These are phyloP conservation scores for Paecilomyces variotii DNA, from an alignment of 2,329 filamentous ascomycete species.

Conservation along the genomic window DNA sequence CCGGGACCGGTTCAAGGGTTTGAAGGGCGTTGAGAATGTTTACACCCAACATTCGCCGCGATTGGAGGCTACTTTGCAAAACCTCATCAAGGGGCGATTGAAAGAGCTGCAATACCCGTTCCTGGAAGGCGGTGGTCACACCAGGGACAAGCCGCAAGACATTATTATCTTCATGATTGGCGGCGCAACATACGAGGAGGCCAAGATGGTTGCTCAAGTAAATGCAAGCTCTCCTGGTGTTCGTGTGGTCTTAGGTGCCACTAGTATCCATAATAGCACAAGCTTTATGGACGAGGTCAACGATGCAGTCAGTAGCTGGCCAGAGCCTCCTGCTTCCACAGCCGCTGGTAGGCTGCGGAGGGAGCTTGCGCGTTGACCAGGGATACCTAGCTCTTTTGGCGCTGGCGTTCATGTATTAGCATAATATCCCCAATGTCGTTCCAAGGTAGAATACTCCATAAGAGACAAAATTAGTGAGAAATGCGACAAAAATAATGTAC, in stretches of 20 bases:
- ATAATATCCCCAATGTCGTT: not conserved
- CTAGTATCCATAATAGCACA: slow-evolving; percentile 76
- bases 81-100: slow-evolving; percentile 83
- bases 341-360: slow-evolving; percentile 55
- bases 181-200: slow-evolving; percentile 91
- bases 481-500: not conserved
- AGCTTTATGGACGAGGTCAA: slow-evolving; percentile 89
- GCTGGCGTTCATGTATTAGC: slow-evolving; percentile 6
- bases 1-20: slow-evolving; percentile 78
- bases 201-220: slow-evolving; percentile 89
- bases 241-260: slow-evolving; percentile 81
- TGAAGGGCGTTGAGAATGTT: slow-evolving; percentile 97
- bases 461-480: not conserved
- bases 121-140: slow-evolving; percentile 77
- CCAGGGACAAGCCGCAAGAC: slow-evolving; percentile 92
- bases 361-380: slow-evolving; percentile 47
- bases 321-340: slow-evolving; percentile 55
- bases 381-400: slow-evolving; percentile 1
- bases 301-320: slow-evolving; percentile 80
- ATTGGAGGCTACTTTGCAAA: slow-evolving; percentile 79
- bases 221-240: slow-evolving; percentile 87
- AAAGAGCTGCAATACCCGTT: slow-evolving; percentile 88
- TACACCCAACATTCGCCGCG: slow-evolving; percentile 95
- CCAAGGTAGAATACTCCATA: not conserved
- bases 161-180: slow-evolving; percentile 92